Evolutionary conservation across 768 basidiomycete genomes (phyloP), one percentile per base, ranked within the genome.

Genomic region (Collybiopsis confluens): DNA sequence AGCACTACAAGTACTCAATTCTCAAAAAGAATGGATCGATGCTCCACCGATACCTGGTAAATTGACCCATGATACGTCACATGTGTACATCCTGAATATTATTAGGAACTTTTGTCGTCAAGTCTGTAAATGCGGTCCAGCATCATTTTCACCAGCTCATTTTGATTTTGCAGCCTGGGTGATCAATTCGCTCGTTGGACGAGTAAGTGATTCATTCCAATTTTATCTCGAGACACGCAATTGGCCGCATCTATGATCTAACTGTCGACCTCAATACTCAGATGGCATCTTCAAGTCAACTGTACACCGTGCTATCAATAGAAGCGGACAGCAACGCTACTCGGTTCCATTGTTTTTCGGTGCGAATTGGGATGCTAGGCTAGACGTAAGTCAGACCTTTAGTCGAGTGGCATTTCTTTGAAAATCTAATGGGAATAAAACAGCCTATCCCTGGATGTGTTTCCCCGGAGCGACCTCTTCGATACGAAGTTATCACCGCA

Each of bases 341-440:
- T 92, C 90, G 0, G 89, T 94, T 20, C 92, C 94, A 0, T 72
- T 94, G 24, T 96, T 97, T 72, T 93, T 94, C 58, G 92, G 94
- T 2, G 87, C 85, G 11, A 90, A 95, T 64, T 92, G 93, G 63
- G 80, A 94, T 57, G 89, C 93, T 4, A 73, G 70, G 51, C 74
- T 96, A 1, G 85, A 90, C 78, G 90, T 90, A 54, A 7, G 77
- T 59, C 36, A n/a, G n/a, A n/a, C 44, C 40, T n/a, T 37, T 21
- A 45, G n/a, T n/a, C n/a, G n/a, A n/a, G n/a, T n/a, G n/a, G n/a
- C n/a, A n/a, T n/a, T n/a, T n/a, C n/a, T n/a, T n/a, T n/a, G n/a
- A n/a, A n/a, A 21, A 26, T 52, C 24, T 33, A 11, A 8, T 43
- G 20, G 30, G 45, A 28, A 51, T 21, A n/a, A n/a, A n/a, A 9